Percentiles rank a stretch among this genome's conserved stretches.
Evolutionary conservation across 1,284 basidiomycete species (phyloP).

Genomic region (Ustilago sp.): DNA sequence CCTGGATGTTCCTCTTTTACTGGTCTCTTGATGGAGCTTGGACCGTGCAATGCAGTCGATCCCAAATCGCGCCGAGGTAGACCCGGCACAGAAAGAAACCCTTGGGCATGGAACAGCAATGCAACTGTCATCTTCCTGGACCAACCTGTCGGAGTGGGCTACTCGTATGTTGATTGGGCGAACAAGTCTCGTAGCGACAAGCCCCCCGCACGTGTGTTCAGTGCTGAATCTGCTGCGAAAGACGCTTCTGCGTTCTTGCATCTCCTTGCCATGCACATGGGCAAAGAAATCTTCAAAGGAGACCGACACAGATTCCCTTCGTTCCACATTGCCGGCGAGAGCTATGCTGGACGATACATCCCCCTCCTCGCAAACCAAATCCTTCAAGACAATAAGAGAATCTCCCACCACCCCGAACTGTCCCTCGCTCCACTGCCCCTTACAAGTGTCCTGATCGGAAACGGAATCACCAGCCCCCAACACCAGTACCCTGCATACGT

Average conservation of each 20-base stretch:
- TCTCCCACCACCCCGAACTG: constrained; percentile 54
- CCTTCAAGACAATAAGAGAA: constrained; percentile 61
- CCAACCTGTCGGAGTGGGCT: constrained; percentile 67
- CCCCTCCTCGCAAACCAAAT: constrained; percentile 64
- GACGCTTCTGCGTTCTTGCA: constrained; percentile 67
- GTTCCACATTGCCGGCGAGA: constrained; percentile 67
- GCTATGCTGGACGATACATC: constrained; percentile 65
- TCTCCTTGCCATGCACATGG: constrained; percentile 60
- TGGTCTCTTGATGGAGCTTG: constrained; percentile 67
- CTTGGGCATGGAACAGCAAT: constrained; percentile 64
- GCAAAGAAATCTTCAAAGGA: constrained; percentile 43
- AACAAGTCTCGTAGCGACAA: constrained; percentile 52
- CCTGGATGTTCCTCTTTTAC: constrained; percentile 66
- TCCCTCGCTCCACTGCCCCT: constrained; percentile 62
- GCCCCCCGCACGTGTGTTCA: constrained; percentile 60
- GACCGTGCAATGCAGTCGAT: constrained; percentile 64
- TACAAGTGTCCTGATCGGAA: constrained; percentile 64
- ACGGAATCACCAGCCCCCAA: constrained; percentile 66
- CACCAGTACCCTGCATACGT: constrained; percentile 65
- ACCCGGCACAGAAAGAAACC: constrained; percentile 59
- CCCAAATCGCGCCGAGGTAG: constrained; percentile 38
- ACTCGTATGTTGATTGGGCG: constrained; percentile 67
- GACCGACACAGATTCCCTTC: constrained; percentile 24
- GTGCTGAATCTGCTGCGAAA: constrained; percentile 55
- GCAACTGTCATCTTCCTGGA: constrained; percentile 67